phyloP scores from a whole-genome alignment of 805 yeast species.

The Zygotorulaspora danielsina region DNA sequence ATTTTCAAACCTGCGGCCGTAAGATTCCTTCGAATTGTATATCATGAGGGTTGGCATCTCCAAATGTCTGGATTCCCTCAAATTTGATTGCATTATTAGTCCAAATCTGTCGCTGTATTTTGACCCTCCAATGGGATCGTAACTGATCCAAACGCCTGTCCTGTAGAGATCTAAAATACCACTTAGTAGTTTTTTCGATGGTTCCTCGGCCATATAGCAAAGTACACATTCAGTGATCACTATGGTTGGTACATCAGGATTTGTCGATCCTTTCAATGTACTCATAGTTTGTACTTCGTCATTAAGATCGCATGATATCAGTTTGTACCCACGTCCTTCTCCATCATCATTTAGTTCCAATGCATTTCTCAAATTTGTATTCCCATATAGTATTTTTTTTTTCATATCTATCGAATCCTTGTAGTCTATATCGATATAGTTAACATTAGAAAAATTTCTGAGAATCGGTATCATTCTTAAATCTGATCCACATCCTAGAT shows the following conservation, averaged over 20 bases:
- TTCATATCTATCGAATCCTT: constrained; percentile 45
- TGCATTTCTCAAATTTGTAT: constrained; percentile 7
- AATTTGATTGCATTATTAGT: constrained; percentile 48
- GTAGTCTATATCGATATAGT: constrained; percentile 50
- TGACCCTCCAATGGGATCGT: constrained; percentile 57
- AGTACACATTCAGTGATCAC: constrained; percentile 56
- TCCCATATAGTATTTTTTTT: constrained; percentile 20
- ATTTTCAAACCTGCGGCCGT: constrained; percentile 22
- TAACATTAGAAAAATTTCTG: constrained; percentile 24
- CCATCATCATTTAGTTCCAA: constrained; percentile 5
- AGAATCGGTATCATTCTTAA: constrained; percentile 45
- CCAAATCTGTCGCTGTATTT: constrained; percentile 46
- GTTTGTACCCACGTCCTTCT: constrained; percentile 33
- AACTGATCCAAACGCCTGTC: constrained; percentile 38
- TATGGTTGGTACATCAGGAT: constrained; percentile 41
- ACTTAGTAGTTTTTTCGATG: constrained; percentile 39
- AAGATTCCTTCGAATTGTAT: constrained; percentile 38
- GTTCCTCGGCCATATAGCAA: constrained; percentile 47
- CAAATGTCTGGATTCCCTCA: constrained; percentile 45
- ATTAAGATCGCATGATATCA: constrained; percentile 37
- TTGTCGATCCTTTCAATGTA: constrained; percentile 22
- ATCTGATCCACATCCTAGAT: constrained; percentile 69
- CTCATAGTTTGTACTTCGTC: constrained; percentile 27
- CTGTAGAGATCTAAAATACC: constrained; percentile 30
- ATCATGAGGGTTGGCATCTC: constrained; percentile 39